Evolutionary conservation across 768 basidiomycete species (phyloP), one percentile per base, ranked within the genome.

Genomic region (Obba rivulosa): DNA sequence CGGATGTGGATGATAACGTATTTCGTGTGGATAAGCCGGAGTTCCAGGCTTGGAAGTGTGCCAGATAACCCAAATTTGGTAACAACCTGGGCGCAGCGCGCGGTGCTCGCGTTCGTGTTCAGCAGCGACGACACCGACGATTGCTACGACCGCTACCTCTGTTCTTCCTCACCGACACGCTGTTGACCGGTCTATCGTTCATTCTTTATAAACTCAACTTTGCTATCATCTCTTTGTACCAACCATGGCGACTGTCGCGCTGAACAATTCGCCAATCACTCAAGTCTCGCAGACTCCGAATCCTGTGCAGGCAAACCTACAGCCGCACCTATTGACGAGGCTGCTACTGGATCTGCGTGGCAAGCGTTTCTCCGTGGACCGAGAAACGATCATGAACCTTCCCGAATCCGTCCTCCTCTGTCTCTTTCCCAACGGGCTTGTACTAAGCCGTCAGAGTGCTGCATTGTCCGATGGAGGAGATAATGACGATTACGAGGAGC

Each of bases 301-400:
- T 31, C 81, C 85, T 34, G 67, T 81, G 5, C 83, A 85, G 57
- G 75, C 81, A 11, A 83, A 81, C 57, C 70, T 91, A 28, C 87
- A 92, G 68, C 90, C 89, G 4, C 88, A 92, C 70, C 78, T 95
- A 35, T 78, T 97, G 55, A 86, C 91, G 21, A 79, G 92, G 58
- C 77, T 99, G 58, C 79, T 87, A 46, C 83, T 99, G 57, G 96
- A 98, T 70, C 78, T 99, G 34, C 83, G 96, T 54, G 93, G 93
- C 48, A 77, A 69, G 57, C 84, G 92, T 53, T 94, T 98, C 70
- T 84, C 89, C 51, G 92, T 99, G 38, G 96, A 98, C 70, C 79
- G 95, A 57, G 95, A 98, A 71, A 93, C 89, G 5, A 86, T 99
- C 63, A 96, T 98, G 93, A 92, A 94, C 65, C 77, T 99, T 17